Conservation (phyloP, 495 filamentous ascomycete genomes). For the Penicillium antarcticum region DNA sequence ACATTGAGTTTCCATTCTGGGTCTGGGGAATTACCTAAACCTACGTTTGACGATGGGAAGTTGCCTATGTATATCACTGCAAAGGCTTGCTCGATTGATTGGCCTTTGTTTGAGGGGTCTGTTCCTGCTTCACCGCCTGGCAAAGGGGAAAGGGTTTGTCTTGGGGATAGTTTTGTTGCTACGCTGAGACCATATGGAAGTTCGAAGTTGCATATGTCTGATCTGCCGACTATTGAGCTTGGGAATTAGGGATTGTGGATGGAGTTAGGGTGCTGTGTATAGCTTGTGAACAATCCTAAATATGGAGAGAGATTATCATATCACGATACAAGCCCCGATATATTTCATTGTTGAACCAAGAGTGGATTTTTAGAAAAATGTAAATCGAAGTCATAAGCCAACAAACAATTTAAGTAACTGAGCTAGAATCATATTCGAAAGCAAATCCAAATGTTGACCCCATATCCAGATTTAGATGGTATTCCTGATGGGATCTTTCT, state of each 20-base stretch:
- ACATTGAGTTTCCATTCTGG: conserved; percentile 13
- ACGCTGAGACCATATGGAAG: conserved; percentile 54
- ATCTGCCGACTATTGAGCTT: conserved; percentile 38
- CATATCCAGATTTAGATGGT: neutral
- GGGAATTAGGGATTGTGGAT: neutral
- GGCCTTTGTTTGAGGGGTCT: conserved; percentile 42
- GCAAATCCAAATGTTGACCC: too few species aligned
- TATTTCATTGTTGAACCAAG: too few species aligned
- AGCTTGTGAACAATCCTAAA: too few species aligned
- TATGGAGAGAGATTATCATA: too few species aligned
- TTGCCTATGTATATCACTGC: conserved; percentile 47
- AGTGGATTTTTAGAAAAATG: too few species aligned
- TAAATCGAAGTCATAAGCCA: neutral
- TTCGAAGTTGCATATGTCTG: conserved; percentile 58
- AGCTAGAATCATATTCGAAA: too few species aligned
- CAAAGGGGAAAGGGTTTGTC: conserved; percentile 31
- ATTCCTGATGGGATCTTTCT: conserved; percentile 27
- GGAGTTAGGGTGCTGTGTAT: too few species aligned
- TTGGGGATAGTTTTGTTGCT: conserved; percentile 38
- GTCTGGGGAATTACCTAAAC: conserved; percentile 31
- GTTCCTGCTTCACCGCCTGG: conserved; percentile 44
- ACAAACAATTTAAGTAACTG: too few species aligned
- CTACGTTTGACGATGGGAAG: conserved; percentile 47
- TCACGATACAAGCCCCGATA: too few species aligned
- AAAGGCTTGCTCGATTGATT: conserved; percentile 52